A percentile compares a stretch with the other conserved stretches of the same genome.
Evolutionary conservation across 306 rosid species (phyloP).

Genomic region (Pterocarpus santalinus): DNA sequence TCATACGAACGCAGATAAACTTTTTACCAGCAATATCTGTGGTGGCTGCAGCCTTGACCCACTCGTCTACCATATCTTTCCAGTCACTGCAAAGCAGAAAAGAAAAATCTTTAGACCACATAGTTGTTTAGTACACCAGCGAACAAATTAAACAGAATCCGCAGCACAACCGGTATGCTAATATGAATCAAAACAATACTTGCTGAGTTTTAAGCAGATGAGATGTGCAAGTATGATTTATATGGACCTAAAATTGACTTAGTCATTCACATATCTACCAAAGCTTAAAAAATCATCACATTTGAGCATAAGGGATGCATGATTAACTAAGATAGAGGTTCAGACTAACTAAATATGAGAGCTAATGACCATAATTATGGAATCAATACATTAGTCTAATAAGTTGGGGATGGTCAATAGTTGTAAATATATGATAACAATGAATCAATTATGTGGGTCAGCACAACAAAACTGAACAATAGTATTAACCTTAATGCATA

Average conservation of each 20-base stretch:
- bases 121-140: constrained; percentile 7
- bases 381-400: background rate
- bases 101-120: constrained; percentile 40
- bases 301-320: background rate
- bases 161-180: background rate
- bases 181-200: constrained; percentile 7
- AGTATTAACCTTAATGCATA: background rate
- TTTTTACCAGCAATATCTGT: constrained; percentile 54
- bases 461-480: background rate
- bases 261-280: background rate
- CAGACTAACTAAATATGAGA: constrained; percentile 24
- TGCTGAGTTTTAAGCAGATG: background rate
- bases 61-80: constrained; percentile 83
- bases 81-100: constrained; percentile 65
- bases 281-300: constrained; percentile 1
- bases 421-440: background rate
- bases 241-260: background rate
- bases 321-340: constrained; percentile 21
- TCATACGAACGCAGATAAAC: constrained; percentile 23
- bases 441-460: constrained; percentile 4
- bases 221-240: constrained; percentile 1
- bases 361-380: background rate
- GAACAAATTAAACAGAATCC: constrained; percentile 19
- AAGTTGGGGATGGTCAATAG: background rate
- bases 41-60: constrained; percentile 69